Conservation (phyloP, 2,329 filamentous ascomycete species). For the Hypoxylon sp. region DNA sequence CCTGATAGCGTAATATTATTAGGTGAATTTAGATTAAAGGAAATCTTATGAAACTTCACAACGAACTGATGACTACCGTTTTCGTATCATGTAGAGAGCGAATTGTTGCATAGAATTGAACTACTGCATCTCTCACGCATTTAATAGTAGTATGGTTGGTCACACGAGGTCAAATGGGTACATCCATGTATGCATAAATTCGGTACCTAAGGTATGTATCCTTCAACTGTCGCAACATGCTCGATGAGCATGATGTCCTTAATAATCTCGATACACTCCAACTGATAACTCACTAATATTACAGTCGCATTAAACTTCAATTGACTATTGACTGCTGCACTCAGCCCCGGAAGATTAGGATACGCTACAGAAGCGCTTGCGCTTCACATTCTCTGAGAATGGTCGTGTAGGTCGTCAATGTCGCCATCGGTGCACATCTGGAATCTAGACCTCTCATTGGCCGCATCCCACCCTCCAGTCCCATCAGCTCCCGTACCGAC, state of each 20-base stretch:
- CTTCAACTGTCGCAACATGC: no score
- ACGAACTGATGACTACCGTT: background rate
- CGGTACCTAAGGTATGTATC: no score
- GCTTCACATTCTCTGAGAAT: no score
- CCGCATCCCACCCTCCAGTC: no score
- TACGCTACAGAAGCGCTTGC: no score
- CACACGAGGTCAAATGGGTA: no score
- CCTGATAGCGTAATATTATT: constrained; percentile 8
- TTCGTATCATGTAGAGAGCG: background rate
- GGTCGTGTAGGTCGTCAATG: no score
- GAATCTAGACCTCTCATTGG: no score
- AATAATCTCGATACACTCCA: background rate
- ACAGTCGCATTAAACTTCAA: background rate
- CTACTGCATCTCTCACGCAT: background rate
- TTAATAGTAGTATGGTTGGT: background rate
- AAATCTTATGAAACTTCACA: background rate
- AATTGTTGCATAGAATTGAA: background rate
- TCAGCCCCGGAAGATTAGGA: background rate
- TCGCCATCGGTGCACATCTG: no score
- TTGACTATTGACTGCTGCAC: background rate
- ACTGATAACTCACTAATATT: background rate
- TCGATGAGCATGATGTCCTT: background rate
- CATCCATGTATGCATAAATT: no score
- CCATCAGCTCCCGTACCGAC: background rate
- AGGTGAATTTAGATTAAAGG: background rate